phyloP scores from a whole-genome alignment of 768 basidiomycete species.

The Tulasnella sp. region DNA sequence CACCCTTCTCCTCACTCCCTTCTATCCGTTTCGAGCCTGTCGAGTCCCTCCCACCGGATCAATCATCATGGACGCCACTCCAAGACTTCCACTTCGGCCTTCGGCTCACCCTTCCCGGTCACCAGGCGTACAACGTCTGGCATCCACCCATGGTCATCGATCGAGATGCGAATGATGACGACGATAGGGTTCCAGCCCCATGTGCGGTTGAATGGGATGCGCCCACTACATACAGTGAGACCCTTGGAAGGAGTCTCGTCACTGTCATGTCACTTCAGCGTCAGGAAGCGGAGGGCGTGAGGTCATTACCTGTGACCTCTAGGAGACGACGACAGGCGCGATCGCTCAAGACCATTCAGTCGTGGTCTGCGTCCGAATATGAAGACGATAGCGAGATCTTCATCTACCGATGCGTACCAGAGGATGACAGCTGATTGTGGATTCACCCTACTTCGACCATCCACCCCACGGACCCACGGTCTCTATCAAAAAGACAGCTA shows the following conservation, averaged over 20 bases:
- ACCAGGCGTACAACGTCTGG: slow-evolving; percentile 4
- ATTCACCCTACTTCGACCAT: no score
- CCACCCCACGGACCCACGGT: no score
- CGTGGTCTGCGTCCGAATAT: no score
- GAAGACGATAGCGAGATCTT: no score
- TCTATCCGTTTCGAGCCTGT: slow-evolving; percentile 6
- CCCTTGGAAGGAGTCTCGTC: neutral
- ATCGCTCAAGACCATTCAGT: no score
- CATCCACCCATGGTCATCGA: neutral
- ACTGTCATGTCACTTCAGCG: neutral
- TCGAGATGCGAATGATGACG: no score
- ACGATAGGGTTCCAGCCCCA: neutral
- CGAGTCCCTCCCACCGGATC: slow-evolving; percentile 8
- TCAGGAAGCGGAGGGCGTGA: slow-evolving; percentile 4
- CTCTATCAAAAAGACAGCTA: no score
- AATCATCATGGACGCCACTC: slow-evolving; percentile 5
- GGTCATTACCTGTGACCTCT: neutral
- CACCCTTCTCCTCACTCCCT: neutral
- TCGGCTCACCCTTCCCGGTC: slow-evolving; percentile 1
- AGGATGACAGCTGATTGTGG: no score
- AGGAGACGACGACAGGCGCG: no score
- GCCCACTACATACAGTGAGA: neutral
- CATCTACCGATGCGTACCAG: no score
- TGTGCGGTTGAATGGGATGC: neutral
- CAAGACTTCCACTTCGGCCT: slow-evolving; percentile 3